These are phyloP conservation scores for Acmispon strigosus DNA, from an alignment of 306 rosid genomes.

Conservation along the genomic window DNA sequence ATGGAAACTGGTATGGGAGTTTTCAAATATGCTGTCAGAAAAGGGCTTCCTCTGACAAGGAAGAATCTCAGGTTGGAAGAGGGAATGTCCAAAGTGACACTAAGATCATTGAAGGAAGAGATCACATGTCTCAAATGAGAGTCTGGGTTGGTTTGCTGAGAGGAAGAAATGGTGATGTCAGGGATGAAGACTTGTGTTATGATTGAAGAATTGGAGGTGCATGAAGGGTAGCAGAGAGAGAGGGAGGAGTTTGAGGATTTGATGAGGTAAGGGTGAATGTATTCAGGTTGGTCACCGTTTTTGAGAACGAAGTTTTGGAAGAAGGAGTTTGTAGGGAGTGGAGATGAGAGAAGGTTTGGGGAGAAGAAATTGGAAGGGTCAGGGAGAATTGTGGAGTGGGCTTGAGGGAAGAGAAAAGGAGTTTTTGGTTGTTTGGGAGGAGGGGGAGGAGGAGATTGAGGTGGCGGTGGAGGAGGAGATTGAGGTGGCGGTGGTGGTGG, in stretches of 20 bases:
- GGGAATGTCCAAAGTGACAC: conserved; percentile 67
- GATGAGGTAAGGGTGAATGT: conserved; percentile 75
- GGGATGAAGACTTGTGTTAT: conserved; percentile 45
- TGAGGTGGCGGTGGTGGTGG: background rate
- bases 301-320: conserved; percentile 69
- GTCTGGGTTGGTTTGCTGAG: conserved; percentile 11
- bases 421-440: conserved; percentile 14
- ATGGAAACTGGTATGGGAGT: conserved; percentile 39
- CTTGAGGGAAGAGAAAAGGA: conserved; percentile 58
- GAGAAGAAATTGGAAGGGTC: conserved; percentile 72
- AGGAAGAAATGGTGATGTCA: conserved; percentile 62
- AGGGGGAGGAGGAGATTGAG: background rate
- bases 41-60: conserved; percentile 85
- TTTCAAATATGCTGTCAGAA: conserved; percentile 44
- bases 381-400: conserved; percentile 55
- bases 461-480: background rate
- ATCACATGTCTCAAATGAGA: conserved; percentile 15
- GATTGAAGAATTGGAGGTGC: conserved; percentile 34
- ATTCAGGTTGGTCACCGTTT: conserved; percentile 67
- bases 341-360: conserved; percentile 48
- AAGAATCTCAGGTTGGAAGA: conserved; percentile 56
- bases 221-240: conserved; percentile 63
- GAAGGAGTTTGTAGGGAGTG: conserved; percentile 84
- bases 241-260: conserved; percentile 62
- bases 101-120: conserved; percentile 58